Percentiles rank a stretch among this genome's conserved stretches.
phyloP scores from a whole-genome alignment of 331 rosid genomes.

The Malus hybrid region DNA sequence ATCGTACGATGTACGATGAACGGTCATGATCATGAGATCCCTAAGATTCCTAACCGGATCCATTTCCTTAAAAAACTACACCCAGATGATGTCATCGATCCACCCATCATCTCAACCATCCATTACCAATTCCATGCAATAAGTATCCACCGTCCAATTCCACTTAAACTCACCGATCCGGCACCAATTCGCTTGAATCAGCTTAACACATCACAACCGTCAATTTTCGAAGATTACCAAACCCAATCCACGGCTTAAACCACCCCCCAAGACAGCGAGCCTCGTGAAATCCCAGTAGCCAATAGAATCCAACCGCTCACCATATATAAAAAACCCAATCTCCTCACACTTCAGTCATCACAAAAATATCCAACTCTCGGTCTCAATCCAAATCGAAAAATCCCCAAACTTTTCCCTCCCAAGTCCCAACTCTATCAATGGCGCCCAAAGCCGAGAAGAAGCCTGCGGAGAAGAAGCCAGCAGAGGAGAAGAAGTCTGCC shows the following conservation, averaged over 20 bases:
- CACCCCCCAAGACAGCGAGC: neutral
- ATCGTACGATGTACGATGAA: too few relatives aligned
- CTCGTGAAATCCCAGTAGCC: neutral
- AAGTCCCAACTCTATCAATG: neutral
- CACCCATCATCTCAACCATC: neutral
- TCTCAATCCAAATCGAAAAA: neutral
- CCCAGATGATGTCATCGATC: neutral
- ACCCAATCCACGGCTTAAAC: neutral
- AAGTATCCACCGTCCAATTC: neutral
- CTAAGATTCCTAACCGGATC: too few relatives aligned
- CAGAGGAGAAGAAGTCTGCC: too few relatives aligned
- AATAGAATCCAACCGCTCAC: neutral
- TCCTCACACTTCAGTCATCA: neutral
- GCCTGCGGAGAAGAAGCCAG: too few relatives aligned
- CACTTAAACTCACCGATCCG: neutral
- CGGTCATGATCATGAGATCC: accelerated
- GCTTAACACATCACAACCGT: neutral
- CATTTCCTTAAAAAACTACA: neutral
- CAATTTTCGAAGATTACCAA: neutral
- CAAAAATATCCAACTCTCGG: neutral
- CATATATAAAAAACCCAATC: neutral
- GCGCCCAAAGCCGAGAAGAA: neutral
- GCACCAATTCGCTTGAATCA: neutral
- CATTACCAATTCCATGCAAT: neutral
- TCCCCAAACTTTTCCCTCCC: neutral